Percentiles rank a stretch among this genome's conserved stretches.
Conservation (phyloP, 179 eudicot species). For the Corrigiola litoralis region DNA sequence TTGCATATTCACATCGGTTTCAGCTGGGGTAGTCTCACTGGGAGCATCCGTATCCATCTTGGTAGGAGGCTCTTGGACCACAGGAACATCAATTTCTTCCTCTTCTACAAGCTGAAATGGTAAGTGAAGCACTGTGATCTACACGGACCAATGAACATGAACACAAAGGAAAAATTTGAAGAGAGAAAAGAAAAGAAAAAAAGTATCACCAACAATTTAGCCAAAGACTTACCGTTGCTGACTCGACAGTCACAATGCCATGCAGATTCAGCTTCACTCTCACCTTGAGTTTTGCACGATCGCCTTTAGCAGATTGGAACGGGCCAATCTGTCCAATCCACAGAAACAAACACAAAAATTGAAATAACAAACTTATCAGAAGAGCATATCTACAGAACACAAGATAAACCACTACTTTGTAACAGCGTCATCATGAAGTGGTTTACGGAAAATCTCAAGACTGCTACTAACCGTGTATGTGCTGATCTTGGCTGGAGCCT, state of each 20-base stretch:
- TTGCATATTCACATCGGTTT: slow-evolving; percentile 69
- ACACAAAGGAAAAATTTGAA: not conserved
- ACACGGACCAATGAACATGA: not conserved
- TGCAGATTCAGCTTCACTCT: slow-evolving; percentile 76
- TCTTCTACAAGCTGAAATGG: slow-evolving; percentile 72
- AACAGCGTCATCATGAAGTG: no score
- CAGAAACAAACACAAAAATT: not conserved
- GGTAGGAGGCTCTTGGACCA: slow-evolving; percentile 48
- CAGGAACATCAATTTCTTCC: slow-evolving; percentile 79
- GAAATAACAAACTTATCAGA: not conserved
- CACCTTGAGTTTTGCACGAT: slow-evolving; percentile 74
- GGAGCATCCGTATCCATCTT: slow-evolving; percentile 71
- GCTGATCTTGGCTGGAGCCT: slow-evolving; percentile 75
- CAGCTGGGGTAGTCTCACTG: slow-evolving; percentile 34
- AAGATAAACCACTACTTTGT: not conserved
- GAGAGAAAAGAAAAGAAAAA: not conserved
- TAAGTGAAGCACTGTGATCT: not conserved
- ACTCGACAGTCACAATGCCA: slow-evolving; percentile 78
- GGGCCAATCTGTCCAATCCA: slow-evolving; percentile 73
- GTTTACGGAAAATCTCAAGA: no score
- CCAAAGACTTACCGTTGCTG: slow-evolving; percentile 64
- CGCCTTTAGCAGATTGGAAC: slow-evolving; percentile 65
- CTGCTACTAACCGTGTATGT: slow-evolving; percentile 61
- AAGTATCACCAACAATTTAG: not conserved
- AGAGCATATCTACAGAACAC: not conserved